Base-by-base conservation (phyloP, 2,329 filamentous ascomycete genomes). In the Apiospora rasikravindrae region DNA sequence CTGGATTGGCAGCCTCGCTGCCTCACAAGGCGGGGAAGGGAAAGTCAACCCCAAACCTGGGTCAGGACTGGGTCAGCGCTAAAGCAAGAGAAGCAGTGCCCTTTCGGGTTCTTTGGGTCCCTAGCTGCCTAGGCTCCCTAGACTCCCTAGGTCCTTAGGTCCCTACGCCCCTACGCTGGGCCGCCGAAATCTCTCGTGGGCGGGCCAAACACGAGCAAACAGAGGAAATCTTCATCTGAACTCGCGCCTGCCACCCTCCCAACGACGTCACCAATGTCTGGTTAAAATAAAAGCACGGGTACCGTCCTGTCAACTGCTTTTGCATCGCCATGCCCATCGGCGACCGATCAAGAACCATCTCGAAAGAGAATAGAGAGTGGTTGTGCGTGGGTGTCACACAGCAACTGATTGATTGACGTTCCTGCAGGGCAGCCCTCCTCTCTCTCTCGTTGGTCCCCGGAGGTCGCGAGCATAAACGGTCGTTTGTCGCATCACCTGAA, bases 151-250 rank as follows among this genome's bases (percentile, higher is more conserved):
- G 33, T n/a, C 8, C 14, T 6, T 45, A 6, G 13, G 14, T 16
- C 10, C 14, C 14, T 45, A 14, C 11, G 44, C 44, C 40, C 40
- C 16, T 16, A 61, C 53, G 33, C 57, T 64, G 57, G 33, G 33
- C 57, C 29, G 33, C 19, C 57, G 19, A 64, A n/a, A 40, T 61
- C 26, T 61, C 26, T 61, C 16, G 33, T 8, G 57, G 57, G 33
- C 57, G 57, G 57, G 57, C 57, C 57, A 64, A 64, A 64, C 57
- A 64, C 29, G 57, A 64, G 29, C 57, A 64, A 40, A 69, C 45
- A 69, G 68, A 68, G 68, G 47, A 69, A 24, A 51, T 69, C 45
- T 40, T 69, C 68, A 69, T 69, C 68, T 69, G 47, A 53, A 69
- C 57, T 64, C 33, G 11, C 57, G 8, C 33, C 45, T 49, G 45